phyloP scores from a whole-genome alignment of 2,329 filamentous ascomycete genomes.

The Cercospora sp. region DNA sequence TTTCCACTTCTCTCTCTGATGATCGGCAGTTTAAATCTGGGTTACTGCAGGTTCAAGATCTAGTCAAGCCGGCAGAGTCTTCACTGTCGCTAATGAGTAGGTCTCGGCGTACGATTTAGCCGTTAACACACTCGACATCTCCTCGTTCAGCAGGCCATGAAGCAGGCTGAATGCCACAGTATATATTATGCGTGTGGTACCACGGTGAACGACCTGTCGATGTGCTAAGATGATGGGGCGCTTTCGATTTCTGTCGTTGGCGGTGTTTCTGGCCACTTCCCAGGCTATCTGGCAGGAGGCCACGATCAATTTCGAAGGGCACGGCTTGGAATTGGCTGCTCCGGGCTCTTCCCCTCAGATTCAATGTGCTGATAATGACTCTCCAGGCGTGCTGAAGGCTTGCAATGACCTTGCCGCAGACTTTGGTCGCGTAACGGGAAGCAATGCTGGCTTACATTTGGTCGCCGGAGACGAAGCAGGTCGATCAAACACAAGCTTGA shows the following conservation, averaged over 20 bases:
- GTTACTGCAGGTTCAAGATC: background rate
- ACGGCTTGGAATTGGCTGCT: background rate
- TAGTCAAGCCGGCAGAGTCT: background rate
- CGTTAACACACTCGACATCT: background rate
- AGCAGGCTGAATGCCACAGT: background rate
- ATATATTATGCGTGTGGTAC: background rate
- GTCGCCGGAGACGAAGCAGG: slow-evolving; percentile 56
- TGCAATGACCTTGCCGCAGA: slow-evolving; percentile 67
- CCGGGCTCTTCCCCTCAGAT: background rate
- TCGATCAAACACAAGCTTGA: slow-evolving; percentile 48
- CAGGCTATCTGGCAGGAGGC: slow-evolving; percentile 1
- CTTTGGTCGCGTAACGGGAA: slow-evolving; percentile 65
- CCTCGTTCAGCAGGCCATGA: background rate
- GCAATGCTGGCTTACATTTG: background rate
- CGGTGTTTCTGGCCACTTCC: background rate
- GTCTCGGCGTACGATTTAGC: background rate
- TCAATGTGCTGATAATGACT: slow-evolving; percentile 50
- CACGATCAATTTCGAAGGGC: background rate
- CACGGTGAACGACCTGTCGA: background rate
- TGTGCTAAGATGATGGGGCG: background rate
- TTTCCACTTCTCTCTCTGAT: background rate
- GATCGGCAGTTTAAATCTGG: background rate
- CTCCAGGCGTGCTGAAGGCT: slow-evolving; percentile 67
- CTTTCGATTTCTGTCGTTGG: background rate
- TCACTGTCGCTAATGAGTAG: background rate